These are phyloP conservation scores for Lagenidium sp. DNA, from an alignment of 352 stramenopile species.

Conservation along the genomic window DNA sequence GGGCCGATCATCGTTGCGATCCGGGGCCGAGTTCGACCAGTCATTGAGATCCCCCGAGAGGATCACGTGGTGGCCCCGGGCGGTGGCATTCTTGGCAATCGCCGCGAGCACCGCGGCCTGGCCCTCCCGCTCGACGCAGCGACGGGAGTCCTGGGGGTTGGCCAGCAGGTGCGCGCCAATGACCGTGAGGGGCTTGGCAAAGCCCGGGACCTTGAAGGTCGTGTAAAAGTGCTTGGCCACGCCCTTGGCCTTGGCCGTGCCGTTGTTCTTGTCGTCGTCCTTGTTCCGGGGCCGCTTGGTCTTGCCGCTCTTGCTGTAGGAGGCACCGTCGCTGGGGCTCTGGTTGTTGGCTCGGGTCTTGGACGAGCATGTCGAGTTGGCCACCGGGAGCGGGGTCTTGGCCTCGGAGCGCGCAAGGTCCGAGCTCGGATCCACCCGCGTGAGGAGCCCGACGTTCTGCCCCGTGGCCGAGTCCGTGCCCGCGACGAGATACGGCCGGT, in stretches of 20 bases:
- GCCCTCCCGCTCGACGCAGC: constrained; percentile 51
- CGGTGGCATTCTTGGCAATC: constrained; percentile 28
- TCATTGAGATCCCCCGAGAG: constrained; percentile 66
- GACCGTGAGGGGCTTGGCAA: constrained; percentile 55
- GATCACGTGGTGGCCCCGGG: constrained; percentile 47
- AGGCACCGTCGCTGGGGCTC: no score
- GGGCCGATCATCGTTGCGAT: constrained; percentile 54
- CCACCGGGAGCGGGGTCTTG: constrained; percentile 29
- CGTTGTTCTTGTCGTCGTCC: no score
- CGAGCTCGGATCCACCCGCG: constrained; percentile 43
- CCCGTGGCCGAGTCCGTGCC: constrained; percentile 55
- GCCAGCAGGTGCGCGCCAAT: constrained; percentile 58
- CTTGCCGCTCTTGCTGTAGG: no score
- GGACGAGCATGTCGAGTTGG: constrained; percentile 47
- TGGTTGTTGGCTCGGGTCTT: no score
- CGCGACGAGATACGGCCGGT: constrained; percentile 53
- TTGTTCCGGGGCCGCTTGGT: no score
- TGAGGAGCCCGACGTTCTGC: constrained; percentile 58
- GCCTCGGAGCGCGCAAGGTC: constrained; percentile 30
- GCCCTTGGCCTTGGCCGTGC: constrained; percentile 26
- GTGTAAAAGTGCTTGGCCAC: constrained; percentile 72
- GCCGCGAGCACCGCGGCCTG: constrained; percentile 43
- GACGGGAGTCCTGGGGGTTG: constrained; percentile 38
- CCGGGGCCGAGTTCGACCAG: constrained; percentile 31
- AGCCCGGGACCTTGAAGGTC: constrained; percentile 50